Percentiles rank a stretch among this genome's conserved stretches.
phyloP scores from a whole-genome alignment of 2,329 filamentous ascomycete species.

The Colletotrichum karsti region DNA sequence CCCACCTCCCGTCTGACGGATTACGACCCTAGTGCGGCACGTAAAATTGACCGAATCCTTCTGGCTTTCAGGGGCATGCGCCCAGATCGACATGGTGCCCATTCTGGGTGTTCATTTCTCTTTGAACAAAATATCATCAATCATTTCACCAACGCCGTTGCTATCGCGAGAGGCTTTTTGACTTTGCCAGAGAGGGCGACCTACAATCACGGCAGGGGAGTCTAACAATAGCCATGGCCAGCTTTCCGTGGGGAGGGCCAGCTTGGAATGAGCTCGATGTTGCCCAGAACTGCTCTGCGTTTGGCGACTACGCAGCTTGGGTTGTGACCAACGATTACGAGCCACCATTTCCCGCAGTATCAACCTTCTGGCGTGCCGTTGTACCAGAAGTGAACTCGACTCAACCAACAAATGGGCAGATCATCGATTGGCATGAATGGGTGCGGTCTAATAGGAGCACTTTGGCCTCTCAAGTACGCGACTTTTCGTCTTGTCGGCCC shows the following conservation, averaged over 20 bases:
- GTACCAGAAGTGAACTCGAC: background rate
- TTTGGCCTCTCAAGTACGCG: background rate
- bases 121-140: too few relatives aligned
- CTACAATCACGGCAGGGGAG: background rate
- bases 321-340: background rate
- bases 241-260: background rate
- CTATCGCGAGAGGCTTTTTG: background rate
- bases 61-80: background rate
- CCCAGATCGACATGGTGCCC: background rate
- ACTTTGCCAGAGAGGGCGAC: background rate
- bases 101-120: too few relatives aligned
- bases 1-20: background rate
- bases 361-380: slow-evolving; percentile 15
- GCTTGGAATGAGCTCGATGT: slow-evolving; percentile 6
- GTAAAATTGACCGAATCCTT: background rate
- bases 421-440: slow-evolving; percentile 27
- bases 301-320: slow-evolving; percentile 20
- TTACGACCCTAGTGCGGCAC: background rate
- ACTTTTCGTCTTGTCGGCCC: background rate
- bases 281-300: background rate
- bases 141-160: too few relatives aligned
- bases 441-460: background rate
- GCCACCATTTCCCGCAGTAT: slow-evolving; percentile 9
- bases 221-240: background rate
- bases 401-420: background rate